A percentile compares a stretch with the other conserved stretches of the same genome.
Conservation (phyloP, 345 rosid species). For the Arabidopsis thaliana region DNA sequence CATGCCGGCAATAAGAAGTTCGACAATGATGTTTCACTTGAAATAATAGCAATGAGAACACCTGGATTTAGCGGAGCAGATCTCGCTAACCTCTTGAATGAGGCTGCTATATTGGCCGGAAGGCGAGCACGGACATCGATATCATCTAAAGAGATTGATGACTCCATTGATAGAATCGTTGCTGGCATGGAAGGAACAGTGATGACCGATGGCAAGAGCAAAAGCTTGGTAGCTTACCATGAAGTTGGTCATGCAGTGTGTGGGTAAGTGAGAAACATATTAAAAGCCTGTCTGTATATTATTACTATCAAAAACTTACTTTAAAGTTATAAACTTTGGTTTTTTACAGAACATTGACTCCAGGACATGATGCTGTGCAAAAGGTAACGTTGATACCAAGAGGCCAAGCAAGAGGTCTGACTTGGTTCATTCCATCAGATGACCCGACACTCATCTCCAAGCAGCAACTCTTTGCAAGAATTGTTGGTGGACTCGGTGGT, state of each 20-base stretch:
- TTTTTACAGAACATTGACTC: slow-evolving; percentile 82
- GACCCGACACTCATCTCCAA: slow-evolving; percentile 94
- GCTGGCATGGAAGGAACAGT: slow-evolving; percentile 99
- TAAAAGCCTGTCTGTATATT: background rate
- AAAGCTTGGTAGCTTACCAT: slow-evolving; percentile 95
- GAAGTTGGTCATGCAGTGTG: slow-evolving; percentile 98
- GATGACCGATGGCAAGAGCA: slow-evolving; percentile 98
- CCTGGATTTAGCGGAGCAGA: slow-evolving; percentile 99
- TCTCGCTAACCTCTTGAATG: slow-evolving; percentile 94
- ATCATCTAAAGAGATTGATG: slow-evolving; percentile 93
- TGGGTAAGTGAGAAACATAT: slow-evolving; percentile 61
- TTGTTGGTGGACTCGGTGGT: slow-evolving; percentile 98
- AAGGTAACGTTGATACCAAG: slow-evolving; percentile 93
- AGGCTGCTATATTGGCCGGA: slow-evolving; percentile 96
- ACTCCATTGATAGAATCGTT: slow-evolving; percentile 95
- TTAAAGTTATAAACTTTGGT: slow-evolving; percentile 24
- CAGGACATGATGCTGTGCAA: slow-evolving; percentile 96
- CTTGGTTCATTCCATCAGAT: slow-evolving; percentile 97
- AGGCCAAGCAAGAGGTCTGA: slow-evolving; percentile 97
- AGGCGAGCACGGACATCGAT: slow-evolving; percentile 82
- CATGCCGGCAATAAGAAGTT: slow-evolving; percentile 91
- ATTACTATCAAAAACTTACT: background rate
- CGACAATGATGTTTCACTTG: slow-evolving; percentile 85
- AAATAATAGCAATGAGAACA: slow-evolving; percentile 93
- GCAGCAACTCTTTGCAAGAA: slow-evolving; percentile 97